These are phyloP conservation scores for Akanthomyces uredinophilus DNA, from an alignment of 2,329 filamentous ascomycete species.

Conservation along the genomic window DNA sequence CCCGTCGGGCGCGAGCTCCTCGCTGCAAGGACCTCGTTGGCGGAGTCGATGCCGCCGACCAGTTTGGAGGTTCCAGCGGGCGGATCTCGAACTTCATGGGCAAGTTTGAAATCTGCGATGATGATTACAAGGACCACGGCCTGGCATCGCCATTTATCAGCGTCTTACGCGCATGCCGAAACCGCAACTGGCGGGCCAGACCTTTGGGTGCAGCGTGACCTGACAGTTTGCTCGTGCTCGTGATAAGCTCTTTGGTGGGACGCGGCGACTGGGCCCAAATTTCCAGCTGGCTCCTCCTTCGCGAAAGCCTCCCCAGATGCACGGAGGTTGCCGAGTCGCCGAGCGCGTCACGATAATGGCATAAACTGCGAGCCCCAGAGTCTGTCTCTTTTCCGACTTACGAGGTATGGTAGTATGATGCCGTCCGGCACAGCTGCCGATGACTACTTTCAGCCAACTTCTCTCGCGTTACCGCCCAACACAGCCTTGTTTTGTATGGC, in stretches of 20 bases:
- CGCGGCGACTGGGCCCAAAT: constrained; percentile 3
- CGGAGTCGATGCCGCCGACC: background rate
- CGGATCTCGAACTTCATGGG: background rate
- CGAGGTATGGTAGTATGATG: constrained; percentile 10
- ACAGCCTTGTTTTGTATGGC: background rate
- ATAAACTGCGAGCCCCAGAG: background rate
- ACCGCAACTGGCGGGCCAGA: background rate
- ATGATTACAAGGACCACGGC: constrained; percentile 1
- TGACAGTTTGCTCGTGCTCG: constrained; percentile 1
- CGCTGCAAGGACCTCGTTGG: background rate
- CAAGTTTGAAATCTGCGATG: background rate
- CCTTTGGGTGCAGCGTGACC: background rate
- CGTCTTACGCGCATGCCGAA: background rate
- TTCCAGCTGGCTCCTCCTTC: background rate
- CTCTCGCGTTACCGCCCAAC: background rate
- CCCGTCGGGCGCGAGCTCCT: background rate
- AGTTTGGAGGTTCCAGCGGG: background rate
- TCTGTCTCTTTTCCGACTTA: background rate
- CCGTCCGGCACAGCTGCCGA: background rate
- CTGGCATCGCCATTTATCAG: background rate
- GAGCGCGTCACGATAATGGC: background rate
- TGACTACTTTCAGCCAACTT: background rate
- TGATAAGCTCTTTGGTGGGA: background rate
- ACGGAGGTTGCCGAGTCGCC: background rate
- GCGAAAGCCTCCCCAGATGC: background rate